phyloP scores from a whole-genome alignment of 176 grass and related monocot genomes.

The Avena atlantica region DNA sequence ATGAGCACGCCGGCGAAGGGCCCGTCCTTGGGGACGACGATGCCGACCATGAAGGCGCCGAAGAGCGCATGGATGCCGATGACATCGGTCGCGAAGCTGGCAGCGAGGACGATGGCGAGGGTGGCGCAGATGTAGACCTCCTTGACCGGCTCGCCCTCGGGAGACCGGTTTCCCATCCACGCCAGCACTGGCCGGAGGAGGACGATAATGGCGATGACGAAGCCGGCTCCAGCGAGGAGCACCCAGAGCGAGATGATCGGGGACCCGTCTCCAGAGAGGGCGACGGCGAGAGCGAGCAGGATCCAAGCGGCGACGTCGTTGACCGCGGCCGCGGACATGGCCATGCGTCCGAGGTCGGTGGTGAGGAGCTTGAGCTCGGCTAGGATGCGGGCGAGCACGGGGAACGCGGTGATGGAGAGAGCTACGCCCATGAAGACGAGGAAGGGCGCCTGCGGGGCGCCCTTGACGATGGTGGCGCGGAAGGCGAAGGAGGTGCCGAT shows the following conservation, averaged over 20 bases:
- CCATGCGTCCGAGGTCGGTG: conserved; percentile 70
- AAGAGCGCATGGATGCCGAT: conserved; percentile 83
- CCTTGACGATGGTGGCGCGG: conserved; percentile 63
- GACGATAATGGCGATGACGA: conserved; percentile 35
- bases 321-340: conserved; percentile 72
- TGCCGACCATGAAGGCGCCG: conserved; percentile 68
- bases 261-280: conserved; percentile 57
- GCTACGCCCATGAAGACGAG: conserved; percentile 88
- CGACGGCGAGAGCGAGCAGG: conserved; percentile 68
- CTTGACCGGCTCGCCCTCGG: conserved; percentile 58
- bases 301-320: conserved; percentile 78
- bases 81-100: conserved; percentile 61
- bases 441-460: conserved; percentile 41
- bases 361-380: conserved; percentile 81
- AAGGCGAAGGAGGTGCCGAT: conserved; percentile 64
- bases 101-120: conserved; percentile 62
- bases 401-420: conserved; percentile 85
- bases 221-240: conserved; percentile 55
- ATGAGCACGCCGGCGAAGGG: conserved; percentile 65
- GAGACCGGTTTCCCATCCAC: conserved; percentile 58
- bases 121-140: conserved; percentile 71
- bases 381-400: conserved; percentile 73
- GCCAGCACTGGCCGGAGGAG: conserved; percentile 47
- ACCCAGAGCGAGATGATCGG: conserved; percentile 70
- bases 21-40: conserved; percentile 72